phyloP scores from a whole-genome alignment of 805 yeast genomes.

The Ogataea methanolica region DNA sequence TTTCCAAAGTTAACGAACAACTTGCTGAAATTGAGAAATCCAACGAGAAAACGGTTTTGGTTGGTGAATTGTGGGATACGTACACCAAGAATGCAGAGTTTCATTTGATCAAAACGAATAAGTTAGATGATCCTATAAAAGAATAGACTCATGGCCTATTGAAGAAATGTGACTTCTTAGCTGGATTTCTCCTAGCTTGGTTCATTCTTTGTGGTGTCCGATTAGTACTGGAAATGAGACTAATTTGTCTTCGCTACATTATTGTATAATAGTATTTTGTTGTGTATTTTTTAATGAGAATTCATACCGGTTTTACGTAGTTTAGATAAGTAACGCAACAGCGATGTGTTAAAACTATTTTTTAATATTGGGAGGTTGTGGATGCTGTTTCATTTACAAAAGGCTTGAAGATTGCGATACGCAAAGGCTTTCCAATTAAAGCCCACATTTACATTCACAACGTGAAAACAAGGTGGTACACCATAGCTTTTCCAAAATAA shows the following conservation, averaged over 20 bases:
- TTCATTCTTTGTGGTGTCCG: background rate
- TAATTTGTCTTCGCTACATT: no score
- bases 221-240: no score
- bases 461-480: background rate
- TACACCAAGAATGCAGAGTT: constrained; percentile 67
- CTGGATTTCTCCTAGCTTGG: background rate
- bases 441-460: background rate
- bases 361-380: no score
- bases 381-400: no score
- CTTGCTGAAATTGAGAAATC: constrained; percentile 58
- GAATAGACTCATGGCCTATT: constrained; percentile 1
- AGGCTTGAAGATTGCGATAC: no score
- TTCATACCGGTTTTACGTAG: background rate
- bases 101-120: constrained; percentile 62
- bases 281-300: background rate
- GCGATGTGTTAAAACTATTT: no score
- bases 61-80: constrained; percentile 76
- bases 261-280: no score
- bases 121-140: constrained; percentile 36
- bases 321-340: no score
- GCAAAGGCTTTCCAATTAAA: background rate
- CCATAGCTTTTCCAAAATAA: background rate
- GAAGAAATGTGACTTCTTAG: background rate
- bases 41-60: constrained; percentile 64
- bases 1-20: constrained; percentile 56